These are phyloP conservation scores for Sarocladiaceae sp. DNA, from an alignment of 2,329 filamentous ascomycete species.

Conservation along the genomic window DNA sequence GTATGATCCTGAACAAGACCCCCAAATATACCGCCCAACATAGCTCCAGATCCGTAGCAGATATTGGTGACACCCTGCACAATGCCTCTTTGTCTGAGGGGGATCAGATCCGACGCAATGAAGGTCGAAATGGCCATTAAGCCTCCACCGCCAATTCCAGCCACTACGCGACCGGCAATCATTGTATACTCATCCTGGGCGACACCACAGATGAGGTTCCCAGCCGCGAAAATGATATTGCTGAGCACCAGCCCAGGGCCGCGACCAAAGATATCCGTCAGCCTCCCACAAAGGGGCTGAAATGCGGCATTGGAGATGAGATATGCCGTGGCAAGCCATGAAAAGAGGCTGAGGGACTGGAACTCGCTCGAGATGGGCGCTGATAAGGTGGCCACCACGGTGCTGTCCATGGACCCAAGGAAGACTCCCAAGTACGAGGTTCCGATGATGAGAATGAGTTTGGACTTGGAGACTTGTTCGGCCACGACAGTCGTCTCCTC, in stretches of 20 bases:
- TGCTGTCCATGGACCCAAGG: constrained; percentile 65
- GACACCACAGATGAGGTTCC: constrained; percentile 79
- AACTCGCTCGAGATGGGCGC: constrained; percentile 82
- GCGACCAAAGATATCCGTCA: constrained; percentile 86
- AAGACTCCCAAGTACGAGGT: constrained; percentile 59
- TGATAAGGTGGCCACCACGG: constrained; percentile 80
- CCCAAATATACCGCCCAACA: constrained; percentile 78
- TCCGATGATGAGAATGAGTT: constrained; percentile 50
- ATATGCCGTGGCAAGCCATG: constrained; percentile 86
- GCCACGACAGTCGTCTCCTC: constrained; percentile 45
- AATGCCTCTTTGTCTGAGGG: constrained; percentile 69
- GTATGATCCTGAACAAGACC: constrained; percentile 70
- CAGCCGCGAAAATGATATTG: constrained; percentile 73
- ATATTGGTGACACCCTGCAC: constrained; percentile 84
- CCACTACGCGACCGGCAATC: constrained; percentile 73
- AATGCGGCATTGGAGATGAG: constrained; percentile 83
- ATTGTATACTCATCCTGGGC: constrained; percentile 63
- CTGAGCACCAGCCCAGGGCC: constrained; percentile 74
- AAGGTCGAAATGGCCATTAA: constrained; percentile 71
- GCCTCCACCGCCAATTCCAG: constrained; percentile 81
- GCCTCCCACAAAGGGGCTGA: constrained; percentile 77
- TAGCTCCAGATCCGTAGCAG: constrained; percentile 73
- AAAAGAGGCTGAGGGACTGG: constrained; percentile 73
- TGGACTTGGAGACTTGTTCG: constrained; percentile 42
- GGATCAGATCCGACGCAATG: constrained; percentile 65